A percentile compares a stretch with the other conserved stretches of the same genome.
Conservation (phyloP, 345 rosid species). For the Streptanthus diversifolius region DNA sequence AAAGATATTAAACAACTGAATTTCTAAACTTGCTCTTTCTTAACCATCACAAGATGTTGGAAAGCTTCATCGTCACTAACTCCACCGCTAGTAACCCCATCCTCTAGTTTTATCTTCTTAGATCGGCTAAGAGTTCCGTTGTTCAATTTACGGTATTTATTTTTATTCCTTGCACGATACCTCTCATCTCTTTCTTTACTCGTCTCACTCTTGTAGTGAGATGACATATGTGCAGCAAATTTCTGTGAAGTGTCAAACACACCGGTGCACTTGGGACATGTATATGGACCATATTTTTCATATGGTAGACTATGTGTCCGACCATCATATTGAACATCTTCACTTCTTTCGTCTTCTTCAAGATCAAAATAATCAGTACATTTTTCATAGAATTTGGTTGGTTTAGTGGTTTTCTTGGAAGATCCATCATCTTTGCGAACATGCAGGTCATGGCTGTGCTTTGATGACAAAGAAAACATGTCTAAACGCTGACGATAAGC, state of each 20-base stretch:
- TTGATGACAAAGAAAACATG: not conserved
- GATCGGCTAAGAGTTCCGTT: not conserved
- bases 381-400: not conserved
- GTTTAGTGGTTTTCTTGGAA: too few species aligned
- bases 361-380: not conserved
- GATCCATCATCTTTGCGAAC: too few species aligned
- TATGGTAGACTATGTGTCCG: constrained; percentile 19
- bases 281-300: constrained; percentile 22
- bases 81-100: too few species aligned
- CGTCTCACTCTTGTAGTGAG: constrained; percentile 20
- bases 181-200: not conserved
- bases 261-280: constrained; percentile 16
- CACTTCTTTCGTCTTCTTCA: not conserved
- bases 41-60: not conserved
- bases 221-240: constrained; percentile 20
- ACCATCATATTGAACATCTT: constrained; percentile 18
- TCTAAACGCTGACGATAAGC: not conserved
- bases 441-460: not conserved
- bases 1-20: not conserved
- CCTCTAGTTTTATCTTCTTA: not conserved
- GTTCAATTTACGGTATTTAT: not conserved
- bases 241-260: constrained; percentile 22
- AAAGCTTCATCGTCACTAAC: not conserved
- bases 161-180: constrained; percentile 1
- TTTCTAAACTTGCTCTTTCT: not conserved